Conservation (phyloP, 257 asterid species). For the Gentiana straminea region DNA sequence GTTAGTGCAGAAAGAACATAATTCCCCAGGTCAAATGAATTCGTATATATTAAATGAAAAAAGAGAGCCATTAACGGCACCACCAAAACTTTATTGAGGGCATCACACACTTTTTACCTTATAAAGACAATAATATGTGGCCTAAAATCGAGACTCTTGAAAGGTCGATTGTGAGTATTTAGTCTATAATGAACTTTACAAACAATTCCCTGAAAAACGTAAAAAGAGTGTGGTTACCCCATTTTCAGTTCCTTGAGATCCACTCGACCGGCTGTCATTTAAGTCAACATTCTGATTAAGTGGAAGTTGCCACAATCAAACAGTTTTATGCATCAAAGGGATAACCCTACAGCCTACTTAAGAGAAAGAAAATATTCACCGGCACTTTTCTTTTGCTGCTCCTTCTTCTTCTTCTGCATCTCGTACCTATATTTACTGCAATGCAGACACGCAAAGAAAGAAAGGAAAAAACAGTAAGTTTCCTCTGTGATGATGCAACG, state of each 20-base stretch:
- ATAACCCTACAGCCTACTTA: slow-evolving; percentile 4
- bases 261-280: slow-evolving; percentile 73
- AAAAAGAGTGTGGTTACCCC: slow-evolving; percentile 49
- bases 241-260: slow-evolving; percentile 95
- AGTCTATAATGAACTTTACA: too few relatives aligned
- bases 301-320: not conserved
- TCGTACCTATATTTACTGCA: slow-evolving; percentile 84
- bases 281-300: slow-evolving; percentile 19
- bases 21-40: too few relatives aligned
- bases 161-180: too few relatives aligned
- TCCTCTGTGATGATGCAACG: not conserved
- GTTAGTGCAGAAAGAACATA: too few relatives aligned
- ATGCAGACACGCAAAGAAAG: not conserved
- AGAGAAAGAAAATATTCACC: slow-evolving; percentile 30
- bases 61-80: too few relatives aligned
- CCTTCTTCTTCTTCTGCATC: slow-evolving; percentile 89
- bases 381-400: slow-evolving; percentile 86
- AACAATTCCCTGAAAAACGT: too few relatives aligned
- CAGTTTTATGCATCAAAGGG: slow-evolving; percentile 6
- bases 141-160: too few relatives aligned
- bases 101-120: too few relatives aligned
- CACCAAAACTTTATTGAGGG: too few relatives aligned
- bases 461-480: not conserved
- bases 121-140: too few relatives aligned
- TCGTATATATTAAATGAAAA: too few relatives aligned